Evolutionary conservation across 345 rosid genomes (phyloP).

Genomic region (Populus deltoides): DNA sequence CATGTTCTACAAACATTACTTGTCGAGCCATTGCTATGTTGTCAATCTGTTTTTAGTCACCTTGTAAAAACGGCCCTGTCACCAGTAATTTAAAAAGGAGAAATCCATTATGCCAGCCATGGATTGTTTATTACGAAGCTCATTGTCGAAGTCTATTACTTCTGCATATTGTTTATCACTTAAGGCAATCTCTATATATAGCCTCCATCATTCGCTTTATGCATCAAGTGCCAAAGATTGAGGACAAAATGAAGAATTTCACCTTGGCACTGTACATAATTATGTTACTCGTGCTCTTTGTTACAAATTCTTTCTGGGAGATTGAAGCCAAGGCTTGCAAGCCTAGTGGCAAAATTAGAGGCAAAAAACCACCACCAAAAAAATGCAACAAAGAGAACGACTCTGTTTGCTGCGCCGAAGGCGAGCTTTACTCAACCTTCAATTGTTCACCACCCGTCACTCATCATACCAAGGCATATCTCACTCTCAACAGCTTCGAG

Average conservation of each 20-base stretch:
- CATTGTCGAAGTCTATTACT: background rate
- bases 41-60: too few relatives aligned
- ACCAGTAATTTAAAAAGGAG: too few relatives aligned
- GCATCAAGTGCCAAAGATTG: background rate
- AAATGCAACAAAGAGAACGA: conserved; percentile 31
- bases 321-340: conserved; percentile 22
- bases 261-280: background rate
- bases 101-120: too few relatives aligned
- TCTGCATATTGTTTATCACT: background rate
- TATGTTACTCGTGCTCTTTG: background rate
- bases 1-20: too few relatives aligned
- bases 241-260: background rate
- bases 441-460: conserved; percentile 18
- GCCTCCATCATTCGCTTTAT: background rate
- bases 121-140: background rate
- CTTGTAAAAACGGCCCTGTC: too few relatives aligned
- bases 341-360: conserved; percentile 28
- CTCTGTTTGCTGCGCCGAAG: conserved; percentile 30
- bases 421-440: conserved; percentile 26
- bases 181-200: background rate
- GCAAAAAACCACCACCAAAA: conserved; percentile 27
- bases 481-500: conserved; percentile 30
- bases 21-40: too few relatives aligned
- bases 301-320: background rate
- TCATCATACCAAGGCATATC: conserved; percentile 18